These are phyloP conservation scores for Suhomyces canberraensis DNA, from an alignment of 805 yeast genomes.

Conservation along the genomic window DNA sequence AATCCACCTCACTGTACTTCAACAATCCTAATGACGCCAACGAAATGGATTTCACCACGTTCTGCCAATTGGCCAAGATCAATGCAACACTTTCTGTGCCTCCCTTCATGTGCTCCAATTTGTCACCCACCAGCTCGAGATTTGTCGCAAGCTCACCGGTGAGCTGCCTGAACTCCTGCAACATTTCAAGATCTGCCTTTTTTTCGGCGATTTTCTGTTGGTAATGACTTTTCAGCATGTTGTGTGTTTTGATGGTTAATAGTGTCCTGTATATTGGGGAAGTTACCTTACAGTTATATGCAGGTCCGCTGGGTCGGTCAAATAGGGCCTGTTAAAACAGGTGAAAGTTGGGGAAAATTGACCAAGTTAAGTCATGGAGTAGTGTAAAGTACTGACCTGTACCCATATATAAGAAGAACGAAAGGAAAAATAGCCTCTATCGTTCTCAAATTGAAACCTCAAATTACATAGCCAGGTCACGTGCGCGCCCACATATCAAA, in stretches of 20 bases:
- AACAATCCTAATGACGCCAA: constrained; percentile 55
- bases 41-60: constrained; percentile 56
- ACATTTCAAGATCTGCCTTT: constrained; percentile 46
- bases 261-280: too few relatives aligned
- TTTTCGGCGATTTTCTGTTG: constrained; percentile 42
- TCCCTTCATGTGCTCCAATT: constrained; percentile 46
- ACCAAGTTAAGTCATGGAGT: too few relatives aligned
- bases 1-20: constrained; percentile 42
- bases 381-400: too few relatives aligned
- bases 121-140: constrained; percentile 47
- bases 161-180: constrained; percentile 45
- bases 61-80: constrained; percentile 64
- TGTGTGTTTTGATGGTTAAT: neutral
- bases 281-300: neutral
- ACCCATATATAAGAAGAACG: too few relatives aligned
- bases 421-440: too few relatives aligned
- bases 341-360: too few relatives aligned
- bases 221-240: constrained; percentile 9
- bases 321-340: too few relatives aligned
- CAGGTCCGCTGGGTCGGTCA: neutral
- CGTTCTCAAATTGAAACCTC: too few relatives aligned
- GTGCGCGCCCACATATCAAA: too few relatives aligned
- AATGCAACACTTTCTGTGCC: constrained; percentile 61
- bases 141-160: constrained; percentile 46
- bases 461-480: too few relatives aligned